Evolutionary conservation across 202 grass and related monocot species (phyloP).

Genomic region (Carex sylvatica): DNA sequence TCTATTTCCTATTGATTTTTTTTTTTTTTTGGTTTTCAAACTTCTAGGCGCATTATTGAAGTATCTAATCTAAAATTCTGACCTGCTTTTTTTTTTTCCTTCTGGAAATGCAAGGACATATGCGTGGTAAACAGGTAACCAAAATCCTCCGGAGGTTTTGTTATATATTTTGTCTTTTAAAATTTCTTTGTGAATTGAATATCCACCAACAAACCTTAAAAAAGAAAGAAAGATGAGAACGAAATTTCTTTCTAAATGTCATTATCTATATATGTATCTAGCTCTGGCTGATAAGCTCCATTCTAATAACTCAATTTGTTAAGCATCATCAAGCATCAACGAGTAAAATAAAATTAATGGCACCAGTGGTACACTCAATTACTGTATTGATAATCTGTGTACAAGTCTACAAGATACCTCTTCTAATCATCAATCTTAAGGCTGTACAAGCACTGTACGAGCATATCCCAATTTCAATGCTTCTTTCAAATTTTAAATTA

Average conservation of each 20-base stretch:
- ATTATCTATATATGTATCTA: background rate
- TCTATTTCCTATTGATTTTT: background rate
- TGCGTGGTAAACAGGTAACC: slow-evolving; percentile 48
- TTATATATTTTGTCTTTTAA: background rate
- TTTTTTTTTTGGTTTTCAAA: background rate
- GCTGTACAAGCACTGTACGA: background rate
- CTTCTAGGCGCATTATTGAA: background rate
- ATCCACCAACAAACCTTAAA: background rate
- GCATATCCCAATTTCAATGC: background rate
- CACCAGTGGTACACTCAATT: background rate
- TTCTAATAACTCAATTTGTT: background rate
- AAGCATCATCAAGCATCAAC: background rate
- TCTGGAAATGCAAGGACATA: slow-evolving; percentile 36
- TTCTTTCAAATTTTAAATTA: background rate
- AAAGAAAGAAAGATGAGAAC: no score
- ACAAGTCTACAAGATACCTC: background rate
- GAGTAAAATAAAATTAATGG: background rate
- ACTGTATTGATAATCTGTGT: background rate
- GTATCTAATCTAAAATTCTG: background rate
- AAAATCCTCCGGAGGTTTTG: background rate
- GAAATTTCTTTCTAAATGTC: background rate
- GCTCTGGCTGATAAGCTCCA: background rate
- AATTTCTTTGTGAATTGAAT: background rate
- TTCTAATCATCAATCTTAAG: background rate
- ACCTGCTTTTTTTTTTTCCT: background rate